Evolutionary conservation across 331 rosid species (phyloP).

Genomic region (Acacia pycnantha): DNA sequence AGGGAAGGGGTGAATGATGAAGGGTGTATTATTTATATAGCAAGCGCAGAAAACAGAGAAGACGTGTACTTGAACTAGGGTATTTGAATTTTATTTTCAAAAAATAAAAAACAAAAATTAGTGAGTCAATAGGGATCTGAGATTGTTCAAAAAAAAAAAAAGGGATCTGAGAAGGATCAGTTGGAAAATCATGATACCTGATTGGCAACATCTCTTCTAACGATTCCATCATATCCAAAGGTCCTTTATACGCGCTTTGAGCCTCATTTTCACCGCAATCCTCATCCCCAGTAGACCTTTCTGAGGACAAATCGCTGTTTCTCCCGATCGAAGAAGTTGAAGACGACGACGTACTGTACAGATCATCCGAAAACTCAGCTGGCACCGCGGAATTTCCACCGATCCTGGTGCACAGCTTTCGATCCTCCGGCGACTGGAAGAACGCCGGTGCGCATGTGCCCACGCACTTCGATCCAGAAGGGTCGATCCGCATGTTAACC

Average conservation of each 20-base stretch:
- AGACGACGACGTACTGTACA: constrained; percentile 51
- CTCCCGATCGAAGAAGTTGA: constrained; percentile 79
- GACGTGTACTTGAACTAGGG: background rate
- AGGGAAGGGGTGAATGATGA: too few relatives aligned
- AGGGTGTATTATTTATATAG: too few relatives aligned
- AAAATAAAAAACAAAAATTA: too few relatives aligned
- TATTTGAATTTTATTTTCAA: background rate
- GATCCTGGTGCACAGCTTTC: background rate
- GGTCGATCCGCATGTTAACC: constrained; percentile 28
- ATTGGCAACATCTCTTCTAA: constrained; percentile 82
- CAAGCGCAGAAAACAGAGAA: too few relatives aligned
- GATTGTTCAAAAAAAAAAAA: too few relatives aligned
- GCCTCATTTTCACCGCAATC: constrained; percentile 67
- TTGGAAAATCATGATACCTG: constrained; percentile 42
- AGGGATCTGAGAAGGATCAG: background rate
- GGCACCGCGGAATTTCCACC: constrained; percentile 4
- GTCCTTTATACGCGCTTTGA: constrained; percentile 67
- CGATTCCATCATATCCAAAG: constrained; percentile 69
- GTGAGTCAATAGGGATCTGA: background rate
- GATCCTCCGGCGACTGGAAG: constrained; percentile 33
- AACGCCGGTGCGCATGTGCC: constrained; percentile 33
- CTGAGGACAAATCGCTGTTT: constrained; percentile 74
- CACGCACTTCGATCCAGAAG: constrained; percentile 35
- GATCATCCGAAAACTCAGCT: constrained; percentile 33
- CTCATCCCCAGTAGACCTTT: constrained; percentile 45